Evolutionary conservation across 1,139 yeast species (phyloP).

Genomic region (Yamadazyma aaseri): DNA sequence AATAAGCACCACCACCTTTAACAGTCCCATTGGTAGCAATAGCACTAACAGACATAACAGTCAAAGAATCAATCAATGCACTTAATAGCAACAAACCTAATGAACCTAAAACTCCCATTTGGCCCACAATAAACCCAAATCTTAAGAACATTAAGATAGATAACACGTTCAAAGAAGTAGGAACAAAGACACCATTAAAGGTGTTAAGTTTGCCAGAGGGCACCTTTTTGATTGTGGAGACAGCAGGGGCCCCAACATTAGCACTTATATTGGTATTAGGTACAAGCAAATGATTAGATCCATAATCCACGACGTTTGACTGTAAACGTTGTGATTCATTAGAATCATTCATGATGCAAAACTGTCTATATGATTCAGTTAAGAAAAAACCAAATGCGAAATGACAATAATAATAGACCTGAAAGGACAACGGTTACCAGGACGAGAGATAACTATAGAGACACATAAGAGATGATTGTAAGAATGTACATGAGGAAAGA

Average conservation of each 20-base stretch:
- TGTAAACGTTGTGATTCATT: conserved; percentile 7
- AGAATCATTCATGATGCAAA: conserved; percentile 5
- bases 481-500: too few relatives aligned
- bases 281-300: not conserved
- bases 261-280: not conserved
- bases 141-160: conserved; percentile 78
- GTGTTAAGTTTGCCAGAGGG: conserved; percentile 56
- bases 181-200: conserved; percentile 74
- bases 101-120: conserved; percentile 70
- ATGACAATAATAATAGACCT: too few relatives aligned
- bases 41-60: conserved; percentile 73
- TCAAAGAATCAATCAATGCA: conserved; percentile 62
- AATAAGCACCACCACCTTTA: conserved; percentile 82
- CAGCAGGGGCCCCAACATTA: not conserved
- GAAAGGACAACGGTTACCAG: too few relatives aligned
- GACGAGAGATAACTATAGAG: too few relatives aligned
- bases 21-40: conserved; percentile 83
- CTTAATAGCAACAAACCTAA: conserved; percentile 57
- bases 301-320: not conserved
- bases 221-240: not conserved
- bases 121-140: conserved; percentile 78
- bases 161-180: conserved; percentile 73
- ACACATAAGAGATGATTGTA: too few relatives aligned
- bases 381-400: too few relatives aligned
- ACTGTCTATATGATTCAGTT: too few relatives aligned